Base-by-base conservation (phyloP, 495 filamentous ascomycete species). In the Cercophora newfieldiana region DNA sequence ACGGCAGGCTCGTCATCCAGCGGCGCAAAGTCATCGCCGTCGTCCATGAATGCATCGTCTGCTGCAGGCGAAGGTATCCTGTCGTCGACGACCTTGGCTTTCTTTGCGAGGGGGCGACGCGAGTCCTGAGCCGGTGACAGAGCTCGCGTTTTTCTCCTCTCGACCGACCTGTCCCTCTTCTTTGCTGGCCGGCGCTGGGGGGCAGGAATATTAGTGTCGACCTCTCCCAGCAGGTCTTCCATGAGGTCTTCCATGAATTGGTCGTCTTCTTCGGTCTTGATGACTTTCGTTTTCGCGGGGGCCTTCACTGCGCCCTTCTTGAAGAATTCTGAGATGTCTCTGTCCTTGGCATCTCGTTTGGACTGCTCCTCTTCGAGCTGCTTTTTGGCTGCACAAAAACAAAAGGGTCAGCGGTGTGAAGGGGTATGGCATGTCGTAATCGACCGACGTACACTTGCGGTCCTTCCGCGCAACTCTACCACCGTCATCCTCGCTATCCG, bases 321-420 rank as follows among this genome's bases (percentile, higher is more conserved):
- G 77, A 99, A 97, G 77, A 95, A 99, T 69, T 94, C 95, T 69
- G 88, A 90, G 71, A 99, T 97, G 69, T 91, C 89, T 65, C 92
- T 90, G 76, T 96, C 93, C 61, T 92, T 90, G 75, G 92, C 91
- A 68, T 96, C 90, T 64, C 90, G 87, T 69, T 91, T 89, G 61
- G 93, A 88, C 65, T 91, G 85, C 61, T 98, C 94, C 70, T 98
- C 93, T 66, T 97, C 93, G 22, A 90, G 89, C 72, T 95, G 94
- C 65, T 92, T 85, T 76, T 97, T 99, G 61, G 88, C 88, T 90
- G 67, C 25, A 26, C 50, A 58, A 58, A 55, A 61, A 63, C 63
- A 62, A 68, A 68, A 49, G 24, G 53, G 1, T 8, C 51, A 19
- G 24, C n/a, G 22, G 14, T 55, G 29, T 7, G 22, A 53, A 18